Conservation (phyloP, 805 yeast species). For the Saccharomycopsis javanensis region DNA sequence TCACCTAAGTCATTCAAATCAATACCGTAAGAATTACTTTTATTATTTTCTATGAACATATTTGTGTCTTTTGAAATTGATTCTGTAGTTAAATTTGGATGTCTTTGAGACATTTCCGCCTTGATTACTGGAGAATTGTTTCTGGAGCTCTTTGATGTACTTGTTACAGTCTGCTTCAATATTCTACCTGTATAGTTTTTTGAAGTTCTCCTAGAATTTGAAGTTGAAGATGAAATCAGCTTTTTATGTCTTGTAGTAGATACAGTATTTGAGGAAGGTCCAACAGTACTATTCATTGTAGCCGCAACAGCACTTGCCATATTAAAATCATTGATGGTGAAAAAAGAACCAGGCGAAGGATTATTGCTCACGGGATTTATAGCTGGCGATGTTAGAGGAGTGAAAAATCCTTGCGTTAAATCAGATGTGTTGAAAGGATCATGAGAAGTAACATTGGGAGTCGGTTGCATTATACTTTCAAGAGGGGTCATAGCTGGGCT, state of each 20-base stretch:
- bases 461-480: conserved; percentile 25
- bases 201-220: background rate
- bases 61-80: background rate
- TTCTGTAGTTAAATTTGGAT: background rate
- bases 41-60: background rate
- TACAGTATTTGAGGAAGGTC: background rate
- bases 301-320: background rate
- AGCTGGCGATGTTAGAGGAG: conserved; percentile 72
- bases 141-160: background rate
- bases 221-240: background rate
- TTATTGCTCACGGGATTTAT: conserved; percentile 39
- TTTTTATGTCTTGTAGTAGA: background rate
- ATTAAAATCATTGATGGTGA: background rate
- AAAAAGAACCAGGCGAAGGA: background rate
- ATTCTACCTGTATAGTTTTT: conserved; percentile 7
- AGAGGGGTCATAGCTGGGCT: conserved; percentile 69
- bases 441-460: background rate
- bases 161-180: conserved; percentile 6
- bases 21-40: background rate
- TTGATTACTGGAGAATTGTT: conserved; percentile 16
- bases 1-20: conserved; percentile 10
- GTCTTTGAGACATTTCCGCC: conserved; percentile 5
- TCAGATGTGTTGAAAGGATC: background rate
- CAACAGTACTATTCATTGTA: background rate
- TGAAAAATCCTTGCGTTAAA: conserved; percentile 50